A percentile compares a stretch with the other conserved stretches of the same genome.
phyloP scores from a whole-genome alignment of 2,329 filamentous ascomycete genomes.

The Diplodia seriata region DNA sequence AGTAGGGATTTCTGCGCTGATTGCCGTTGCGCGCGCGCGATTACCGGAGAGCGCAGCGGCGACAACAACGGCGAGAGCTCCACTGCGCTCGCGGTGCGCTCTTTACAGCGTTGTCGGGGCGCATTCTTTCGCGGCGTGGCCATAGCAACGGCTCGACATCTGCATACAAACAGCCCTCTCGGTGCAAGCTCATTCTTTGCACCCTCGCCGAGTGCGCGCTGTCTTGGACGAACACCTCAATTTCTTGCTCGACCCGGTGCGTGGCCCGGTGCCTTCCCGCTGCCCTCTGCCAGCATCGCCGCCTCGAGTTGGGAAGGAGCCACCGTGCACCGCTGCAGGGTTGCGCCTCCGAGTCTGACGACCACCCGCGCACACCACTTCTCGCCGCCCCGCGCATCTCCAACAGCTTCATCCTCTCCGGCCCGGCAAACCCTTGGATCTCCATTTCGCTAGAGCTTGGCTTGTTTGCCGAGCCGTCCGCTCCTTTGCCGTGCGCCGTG shows the following conservation, averaged over 20 bases:
- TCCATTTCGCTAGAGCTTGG: slow-evolving; percentile 31
- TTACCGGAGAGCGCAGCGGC: not conserved
- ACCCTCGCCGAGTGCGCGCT: slow-evolving; percentile 22
- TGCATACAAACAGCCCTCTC: slow-evolving; percentile 27
- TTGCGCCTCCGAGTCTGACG: slow-evolving; percentile 3
- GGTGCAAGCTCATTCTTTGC: slow-evolving; percentile 28
- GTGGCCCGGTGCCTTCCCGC: not conserved
- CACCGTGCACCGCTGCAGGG: not conserved
- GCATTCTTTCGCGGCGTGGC: slow-evolving; percentile 20
- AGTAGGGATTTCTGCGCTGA: slow-evolving; percentile 8
- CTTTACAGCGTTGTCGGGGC: not conserved
- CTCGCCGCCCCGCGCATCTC: slow-evolving; percentile 2
- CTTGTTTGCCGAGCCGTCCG: slow-evolving; percentile 33
- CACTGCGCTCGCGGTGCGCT: not conserved
- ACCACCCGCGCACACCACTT: slow-evolving; percentile 1
- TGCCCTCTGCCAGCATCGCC: not conserved
- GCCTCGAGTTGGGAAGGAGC: slow-evolving; percentile 13
- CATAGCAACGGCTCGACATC: slow-evolving; percentile 8
- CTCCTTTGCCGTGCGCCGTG: slow-evolving; percentile 23
- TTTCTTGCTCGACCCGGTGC: slow-evolving; percentile 10
- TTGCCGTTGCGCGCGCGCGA: not conserved
- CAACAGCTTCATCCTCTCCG: slow-evolving; percentile 3
- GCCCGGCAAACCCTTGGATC: not conserved
- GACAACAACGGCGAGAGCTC: not conserved
- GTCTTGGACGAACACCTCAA: slow-evolving; percentile 22